Base-by-base conservation (phyloP, 257 asterid genomes). In the Striga asiatica region DNA sequence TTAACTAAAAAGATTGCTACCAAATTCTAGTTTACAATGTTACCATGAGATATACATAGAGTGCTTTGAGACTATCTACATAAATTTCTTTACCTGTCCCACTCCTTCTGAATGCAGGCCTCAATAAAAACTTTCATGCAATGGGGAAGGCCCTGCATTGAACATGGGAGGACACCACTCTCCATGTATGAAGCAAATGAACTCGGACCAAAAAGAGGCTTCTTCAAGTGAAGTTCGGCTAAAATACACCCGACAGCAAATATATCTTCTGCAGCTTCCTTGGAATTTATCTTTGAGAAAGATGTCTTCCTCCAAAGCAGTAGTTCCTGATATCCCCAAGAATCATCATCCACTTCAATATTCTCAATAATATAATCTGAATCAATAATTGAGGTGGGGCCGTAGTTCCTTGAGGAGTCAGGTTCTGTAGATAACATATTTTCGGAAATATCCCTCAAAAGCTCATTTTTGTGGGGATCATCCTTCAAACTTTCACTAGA, bases 241-340 rank as follows among this genome's bases (percentile, higher is more conserved):
- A 91, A 75, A 66, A 87, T 82, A 71, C 98, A 91, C 48, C 98
- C 98, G 76, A 84, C 57, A 22, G 89, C 77, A 79, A 91, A 91
- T 67, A 87, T 80, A 74, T 91, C 98, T 64, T 74, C 73, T 1
- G 95, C 92, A 72, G 73, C 50, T 64, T 74, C 61, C 71, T 54
- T 66, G 63, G 85, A 78, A 58, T 70, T 65, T 52, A 67, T 60
- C 50, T 47, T 66, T 39, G 81, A 70, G 48, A 73, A 64, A 60
- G 58, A 73, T 55, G 58, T 77, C 54, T 80, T 80, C 56, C 65
- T 80, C 94, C 97, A 87, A 67, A 82, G 84, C 64, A 80, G 64
- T 31, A 87, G 68, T 61, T 88, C 98, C 77, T 84, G 96, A 81
- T 81, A 87, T 63, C 89, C 85, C 31, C 28, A 21, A 63, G 81